phyloP scores from a whole-genome alignment of 2,329 filamentous ascomycete species.

The Talaromyces piceae region DNA sequence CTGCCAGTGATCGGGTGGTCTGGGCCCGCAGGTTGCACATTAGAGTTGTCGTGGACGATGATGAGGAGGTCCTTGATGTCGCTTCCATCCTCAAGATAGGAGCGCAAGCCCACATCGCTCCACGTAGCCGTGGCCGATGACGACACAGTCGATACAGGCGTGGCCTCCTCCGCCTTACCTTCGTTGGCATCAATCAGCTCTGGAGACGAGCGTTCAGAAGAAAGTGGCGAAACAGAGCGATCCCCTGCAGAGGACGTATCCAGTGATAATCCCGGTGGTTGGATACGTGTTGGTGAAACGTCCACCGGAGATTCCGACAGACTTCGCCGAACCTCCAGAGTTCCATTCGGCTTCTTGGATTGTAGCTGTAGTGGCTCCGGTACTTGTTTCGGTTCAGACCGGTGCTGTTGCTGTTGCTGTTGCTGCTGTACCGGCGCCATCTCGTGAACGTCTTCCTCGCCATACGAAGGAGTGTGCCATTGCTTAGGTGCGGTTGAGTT shows the following conservation, averaged over 20 bases:
- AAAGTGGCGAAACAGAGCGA: conserved; percentile 50
- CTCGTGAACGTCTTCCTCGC: conserved; percentile 3
- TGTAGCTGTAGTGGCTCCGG: neutral
- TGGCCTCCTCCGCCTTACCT: conserved; percentile 29
- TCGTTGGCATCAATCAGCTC: conserved; percentile 21
- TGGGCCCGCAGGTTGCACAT: conserved; percentile 67
- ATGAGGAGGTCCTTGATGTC: conserved; percentile 85
- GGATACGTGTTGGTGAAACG: conserved; percentile 46
- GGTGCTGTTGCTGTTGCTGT: neutral
- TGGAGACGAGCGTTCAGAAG: conserved; percentile 51
- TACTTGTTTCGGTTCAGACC: neutral
- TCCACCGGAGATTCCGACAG: conserved; percentile 63
- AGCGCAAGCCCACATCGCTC: conserved; percentile 78
- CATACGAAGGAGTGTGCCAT: neutral
- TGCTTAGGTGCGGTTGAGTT: conserved; percentile 1
- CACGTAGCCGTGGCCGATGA: conserved; percentile 55
- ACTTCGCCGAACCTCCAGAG: conserved; percentile 4
- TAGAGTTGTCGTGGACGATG: conserved; percentile 86
- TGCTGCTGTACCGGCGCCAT: neutral
- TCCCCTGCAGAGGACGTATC: conserved; percentile 66
- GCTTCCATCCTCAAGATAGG: conserved; percentile 83
- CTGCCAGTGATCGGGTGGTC: conserved; percentile 78
- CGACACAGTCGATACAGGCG: conserved; percentile 48
- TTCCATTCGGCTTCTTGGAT: neutral
- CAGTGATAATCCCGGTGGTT: conserved; percentile 59